Base-by-base conservation (phyloP, 768 basidiomycete genomes). In the Leccinum imitatum region DNA sequence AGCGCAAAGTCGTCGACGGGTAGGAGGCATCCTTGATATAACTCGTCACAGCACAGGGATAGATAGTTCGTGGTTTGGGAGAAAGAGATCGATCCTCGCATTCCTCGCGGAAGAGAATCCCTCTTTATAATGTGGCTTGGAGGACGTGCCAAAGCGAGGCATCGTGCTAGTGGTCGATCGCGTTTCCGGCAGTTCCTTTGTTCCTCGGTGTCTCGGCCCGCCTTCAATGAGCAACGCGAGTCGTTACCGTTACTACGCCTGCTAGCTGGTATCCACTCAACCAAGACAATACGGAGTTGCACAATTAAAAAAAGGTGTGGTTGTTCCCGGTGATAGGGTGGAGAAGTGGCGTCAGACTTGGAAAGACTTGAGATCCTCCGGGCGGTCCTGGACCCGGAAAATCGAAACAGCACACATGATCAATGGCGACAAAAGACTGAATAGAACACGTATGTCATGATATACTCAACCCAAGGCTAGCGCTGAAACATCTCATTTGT, bases 11-110 rank as follows among this genome's bases (percentile, higher is more conserved):
- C 52, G 59, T 50, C 63, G 63, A 37, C 69, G 59, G 6, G 65
- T 25, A 30, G 69, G 65, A 21, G 69, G 69, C 69, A 70, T 71
- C 2, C n/a, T 63, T 37, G 19, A 6, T 14, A 10, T 7, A 8
- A 54, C 35, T 39, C 3, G 50, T 50, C 21, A 33, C 47, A 13
- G 25, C 47, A 33, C 10, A 25, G 8, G n/a, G 37, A 50, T 50
- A 9, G 57, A 54, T 41, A 19, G 39, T 3, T 50, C 17, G 31
- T 39, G 54, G 13, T 47, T 11, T 50, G 37, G n/a, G 48, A n/a
- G 35, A 15, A 19, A 21, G 19, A 13, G 37, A 31, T n/a, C 5
- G 33, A n/a, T 17, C 5, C 39, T 37, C 19, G 14, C 55, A 47
- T 57, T 27, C 47, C 50, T 17, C 27, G 8, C 33, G 37, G 56